Evolutionary conservation across 306 rosid genomes (phyloP), one percentile per base, ranked within the genome.

Genomic region (Canavalia ensiformis): DNA sequence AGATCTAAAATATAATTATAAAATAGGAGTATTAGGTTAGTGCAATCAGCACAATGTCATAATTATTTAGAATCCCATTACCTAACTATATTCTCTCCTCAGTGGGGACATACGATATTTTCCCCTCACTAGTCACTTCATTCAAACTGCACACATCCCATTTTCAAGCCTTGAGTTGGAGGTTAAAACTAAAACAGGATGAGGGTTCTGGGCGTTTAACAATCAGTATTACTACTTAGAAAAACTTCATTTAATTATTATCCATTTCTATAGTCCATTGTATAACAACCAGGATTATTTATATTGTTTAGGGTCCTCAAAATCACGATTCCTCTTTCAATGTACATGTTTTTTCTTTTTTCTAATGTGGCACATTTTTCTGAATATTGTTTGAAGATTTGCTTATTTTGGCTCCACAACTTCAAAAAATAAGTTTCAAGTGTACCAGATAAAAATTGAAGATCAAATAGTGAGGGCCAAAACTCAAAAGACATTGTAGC

Each of bases 311-410:
- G 18, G 35, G 46, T 12, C 31, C 65, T 31, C 31, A 73, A 44
- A 81, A 49, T 54, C 71, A 46, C 2, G 28, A 51, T n/a, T 62
- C 59, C 71, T 72, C 41, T 52, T 71, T 77, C 47, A 60, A 60
- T 33, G 0, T 60, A 60, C 25, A 33, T 33, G 8, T 60, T 60
- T 11, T 1, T 60, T 33, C 0, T 18, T 18, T 18, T 33, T 33
- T 31, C 52, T 41, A 29, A 74, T 37, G 66, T 37, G 72, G 70
- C 11, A 18, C 71, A 52, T 45, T 52, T 72, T 39, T 71, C 56
- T 8, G 6, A 2, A 78, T 39, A 58, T 10, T 35, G 25, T 56
- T 7, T 13, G 30, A 54, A 65, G 69, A 42, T 28, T 62, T 64
- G 34, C n/a, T 10, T 46, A 63, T 72, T 62, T 47, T 34, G 69